Percentiles rank a stretch among this genome's conserved stretches.
phyloP scores from a whole-genome alignment of 2,329 filamentous ascomycete species.

The Apiospora aurea region DNA sequence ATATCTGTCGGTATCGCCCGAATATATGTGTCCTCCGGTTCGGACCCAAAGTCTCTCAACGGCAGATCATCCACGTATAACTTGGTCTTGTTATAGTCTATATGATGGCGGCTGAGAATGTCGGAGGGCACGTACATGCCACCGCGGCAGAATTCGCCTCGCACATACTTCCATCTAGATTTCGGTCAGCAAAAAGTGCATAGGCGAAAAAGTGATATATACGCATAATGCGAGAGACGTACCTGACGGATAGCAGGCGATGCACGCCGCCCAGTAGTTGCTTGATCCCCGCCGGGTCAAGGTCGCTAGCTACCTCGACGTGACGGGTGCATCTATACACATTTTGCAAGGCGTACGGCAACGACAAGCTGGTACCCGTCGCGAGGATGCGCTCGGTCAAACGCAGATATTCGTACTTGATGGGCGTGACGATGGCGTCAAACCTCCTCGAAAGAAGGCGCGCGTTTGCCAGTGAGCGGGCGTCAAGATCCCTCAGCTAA shows the following conservation, averaged over 20 bases:
- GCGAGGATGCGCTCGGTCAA: conserved; percentile 48
- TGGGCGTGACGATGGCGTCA: conserved; percentile 50
- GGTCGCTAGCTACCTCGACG: conserved; percentile 48
- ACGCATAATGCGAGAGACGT: conserved; percentile 26
- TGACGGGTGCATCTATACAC: conserved; percentile 50
- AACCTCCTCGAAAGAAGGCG: conserved; percentile 50
- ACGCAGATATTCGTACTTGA: conserved; percentile 48
- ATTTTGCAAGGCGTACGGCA: conserved; percentile 44
- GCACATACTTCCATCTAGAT: conserved; percentile 49
- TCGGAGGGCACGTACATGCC: conserved; percentile 48
- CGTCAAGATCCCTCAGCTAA: conserved; percentile 50
- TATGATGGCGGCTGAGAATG: conserved; percentile 44
- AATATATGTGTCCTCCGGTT: conserved; percentile 46
- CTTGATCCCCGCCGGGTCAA: conserved; percentile 47
- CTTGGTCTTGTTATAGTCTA: conserved; percentile 39
- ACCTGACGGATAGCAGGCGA: conserved; percentile 50
- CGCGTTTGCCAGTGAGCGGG: conserved; percentile 41
- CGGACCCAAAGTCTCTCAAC: conserved; percentile 45
- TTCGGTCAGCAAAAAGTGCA: background rate
- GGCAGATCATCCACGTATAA: conserved; percentile 52
- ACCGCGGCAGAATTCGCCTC: conserved; percentile 38
- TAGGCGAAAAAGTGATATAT: background rate
- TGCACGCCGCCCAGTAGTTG: conserved; percentile 45
- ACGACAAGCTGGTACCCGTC: conserved; percentile 41
- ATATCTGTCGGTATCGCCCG: conserved; percentile 47